Evolutionary conservation across 1,284 basidiomycete species (phyloP), one percentile per base, ranked within the genome.

Genomic region (Polyporus tsugae): DNA sequence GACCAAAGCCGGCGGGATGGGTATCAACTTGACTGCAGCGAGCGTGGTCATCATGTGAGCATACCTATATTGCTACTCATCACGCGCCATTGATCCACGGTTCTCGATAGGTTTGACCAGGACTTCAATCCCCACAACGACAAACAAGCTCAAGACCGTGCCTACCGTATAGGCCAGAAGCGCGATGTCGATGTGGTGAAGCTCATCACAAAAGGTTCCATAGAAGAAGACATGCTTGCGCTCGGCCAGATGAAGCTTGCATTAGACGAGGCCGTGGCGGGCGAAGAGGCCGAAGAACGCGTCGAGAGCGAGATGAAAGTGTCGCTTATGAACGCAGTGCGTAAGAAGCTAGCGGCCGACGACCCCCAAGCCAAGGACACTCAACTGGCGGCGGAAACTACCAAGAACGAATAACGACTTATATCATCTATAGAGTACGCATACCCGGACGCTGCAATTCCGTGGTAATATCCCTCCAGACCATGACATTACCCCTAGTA

Each of bases 151-250:
- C 96, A 97, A 66, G 98, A 99, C 79, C 91, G 98, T 44, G 96
- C 96, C 36, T 99, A 99, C 79, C 93, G 98, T n/a, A 98, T 99
- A 74, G 97, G 96, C 19, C 96, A 98, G 80, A 95, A 93, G 77
- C 89, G 91, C 63, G 91, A 96, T 66, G 96, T 98, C 4, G 93
- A 95, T 53, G 93, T 99, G 4, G 90, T 98, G 77, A 98, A 97
- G 78, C 85, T 99, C n/a, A 95, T 99, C 74, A 93, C 95, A 1
- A 91, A 89, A 69, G 95, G 91, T 15, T 97, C 95, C 0, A 98
- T 99, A 71, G 97, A 99, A 82, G 97, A 98, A 80, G 95, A 98
- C 78, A 98, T 98, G 88, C 81, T 96, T 36, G 87, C 86, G n/a
- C 88, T 98, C 17, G 96, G 95, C 3, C 85, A 92, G 80, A 96